Percentiles rank a stretch among this genome's conserved stretches.
phyloP scores from a whole-genome alignment of 2,329 filamentous ascomycete genomes.

The Exophiala dermatitidis region DNA sequence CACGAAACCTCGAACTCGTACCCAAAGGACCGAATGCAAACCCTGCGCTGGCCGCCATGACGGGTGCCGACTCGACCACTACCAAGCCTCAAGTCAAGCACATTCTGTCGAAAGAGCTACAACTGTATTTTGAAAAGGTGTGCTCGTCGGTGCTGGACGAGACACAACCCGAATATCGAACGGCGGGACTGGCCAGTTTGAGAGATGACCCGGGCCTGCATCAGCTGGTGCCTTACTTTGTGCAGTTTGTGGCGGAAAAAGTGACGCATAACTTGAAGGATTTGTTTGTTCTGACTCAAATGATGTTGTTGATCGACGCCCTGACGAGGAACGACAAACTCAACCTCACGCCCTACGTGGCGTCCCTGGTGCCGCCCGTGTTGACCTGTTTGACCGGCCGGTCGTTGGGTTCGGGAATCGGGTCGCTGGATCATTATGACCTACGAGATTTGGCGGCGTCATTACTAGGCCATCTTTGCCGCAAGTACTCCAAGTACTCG shows the following conservation, averaged over 20 bases:
- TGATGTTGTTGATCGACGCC: slow-evolving; percentile 83
- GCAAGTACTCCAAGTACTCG: slow-evolving; percentile 73
- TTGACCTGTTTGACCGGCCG: slow-evolving; percentile 85
- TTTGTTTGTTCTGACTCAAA: slow-evolving; percentile 77
- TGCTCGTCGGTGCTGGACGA: slow-evolving; percentile 83
- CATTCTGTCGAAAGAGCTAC: slow-evolving; percentile 88
- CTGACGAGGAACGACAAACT: slow-evolving; percentile 76
- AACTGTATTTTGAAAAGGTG: slow-evolving; percentile 95
- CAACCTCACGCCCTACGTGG: slow-evolving; percentile 63
- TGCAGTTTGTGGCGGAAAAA: slow-evolving; percentile 91
- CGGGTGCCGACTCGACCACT: slow-evolving; percentile 72
- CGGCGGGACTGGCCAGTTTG: slow-evolving; percentile 77
- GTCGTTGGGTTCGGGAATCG: slow-evolving; percentile 58
- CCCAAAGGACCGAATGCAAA: slow-evolving; percentile 88
- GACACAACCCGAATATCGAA: slow-evolving; percentile 75
- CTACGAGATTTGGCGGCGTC: slow-evolving; percentile 79
- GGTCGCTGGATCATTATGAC: slow-evolving; percentile 59
- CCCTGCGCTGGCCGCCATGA: slow-evolving; percentile 71
- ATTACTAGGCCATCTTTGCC: slow-evolving; percentile 69
- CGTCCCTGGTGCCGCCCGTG: slow-evolving; percentile 71
- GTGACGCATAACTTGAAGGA: slow-evolving; percentile 91
- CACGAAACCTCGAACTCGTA: slow-evolving; percentile 73
- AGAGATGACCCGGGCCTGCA: slow-evolving; percentile 86
- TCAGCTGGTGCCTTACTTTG: slow-evolving; percentile 92
- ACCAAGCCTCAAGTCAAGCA: slow-evolving; percentile 93